Base-by-base conservation (phyloP, 2,329 filamentous ascomycete genomes). In the Pezicula radicicola region DNA sequence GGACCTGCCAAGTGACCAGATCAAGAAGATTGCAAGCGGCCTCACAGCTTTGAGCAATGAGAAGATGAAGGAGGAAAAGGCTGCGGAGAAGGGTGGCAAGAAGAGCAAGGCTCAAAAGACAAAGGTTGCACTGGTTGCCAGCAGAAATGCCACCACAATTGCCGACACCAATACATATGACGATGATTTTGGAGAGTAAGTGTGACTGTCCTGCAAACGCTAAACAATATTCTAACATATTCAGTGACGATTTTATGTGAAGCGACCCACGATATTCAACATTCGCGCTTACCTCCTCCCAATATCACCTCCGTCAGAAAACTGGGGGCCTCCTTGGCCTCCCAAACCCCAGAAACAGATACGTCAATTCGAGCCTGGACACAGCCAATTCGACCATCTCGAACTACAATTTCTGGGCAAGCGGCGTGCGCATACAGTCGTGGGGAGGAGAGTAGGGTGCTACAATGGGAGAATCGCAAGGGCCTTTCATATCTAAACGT, bases 11-110 rank as follows among this genome's bases (percentile, higher is more conserved):
- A 96, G 90, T 68, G 87, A 94, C 52, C 91, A 97, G 75, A 92
- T 97, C 74, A 97, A 97, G 83, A 97, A 97, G 80, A 83, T 96
- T 60, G 84, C 91, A 12, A 95, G 89, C 70, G 81, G 83, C 5
- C 74, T 99, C 65, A 96, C 92, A n/a, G 87, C 91, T 5, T 80
- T 96, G 51, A 83, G 90, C 68, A 99, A 99, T 70, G 94, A 97
- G 82, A 97, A 96, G 81, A 87, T 97, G 87, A 95, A 91, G 78
- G 92, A 97, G 72, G 94, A 99, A 81, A 97, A 97, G 81, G 85
- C 87, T 4, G 84, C 89, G 3, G 91, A 96, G 60, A 97, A 96
- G 79, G 86, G 89, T 50, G 89, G 87, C 65, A 99, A 97, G 88
- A 99, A 97, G 84, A 85, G 79, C 63, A 97, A 97, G 82, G 92